These are phyloP conservation scores for Zalaria obscura DNA, from an alignment of 2,329 filamentous ascomycete species.

Conservation along the genomic window DNA sequence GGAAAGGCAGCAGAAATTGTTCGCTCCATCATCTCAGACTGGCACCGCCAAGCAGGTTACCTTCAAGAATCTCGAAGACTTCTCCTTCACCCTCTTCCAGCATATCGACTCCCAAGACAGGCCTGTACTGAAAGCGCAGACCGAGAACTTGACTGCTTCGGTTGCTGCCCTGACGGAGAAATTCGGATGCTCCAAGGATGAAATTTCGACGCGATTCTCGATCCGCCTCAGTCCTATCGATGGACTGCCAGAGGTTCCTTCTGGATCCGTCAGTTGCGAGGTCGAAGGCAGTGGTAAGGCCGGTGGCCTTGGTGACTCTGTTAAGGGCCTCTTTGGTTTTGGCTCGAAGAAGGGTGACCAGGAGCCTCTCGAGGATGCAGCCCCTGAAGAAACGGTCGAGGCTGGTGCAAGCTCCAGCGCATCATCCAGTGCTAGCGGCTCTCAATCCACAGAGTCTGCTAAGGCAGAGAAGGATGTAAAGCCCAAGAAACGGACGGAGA, in stretches of 20 bases:
- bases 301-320: conserved; percentile 75
- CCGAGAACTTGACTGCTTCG: conserved; percentile 74
- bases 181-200: conserved; percentile 60
- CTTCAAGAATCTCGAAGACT: conserved; percentile 70
- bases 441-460: conserved; percentile 23
- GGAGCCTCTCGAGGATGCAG: conserved; percentile 46
- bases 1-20: conserved; percentile 66
- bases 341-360: conserved; percentile 83
- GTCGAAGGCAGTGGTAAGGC: conserved; percentile 57
- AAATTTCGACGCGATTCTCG: conserved; percentile 67
- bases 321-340: conserved; percentile 93
- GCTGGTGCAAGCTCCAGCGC: conserved; percentile 20
- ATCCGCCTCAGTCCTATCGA: conserved; percentile 58
- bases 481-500: conserved; percentile 36
- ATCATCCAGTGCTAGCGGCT: conserved; percentile 32
- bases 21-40: conserved; percentile 60
- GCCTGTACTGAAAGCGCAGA: conserved; percentile 52
- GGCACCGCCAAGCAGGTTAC: conserved; percentile 73
- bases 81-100: conserved; percentile 69
- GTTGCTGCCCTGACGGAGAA: conserved; percentile 66
- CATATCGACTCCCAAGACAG: conserved; percentile 44
- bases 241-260: conserved; percentile 65
- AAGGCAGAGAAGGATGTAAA: conserved; percentile 13
- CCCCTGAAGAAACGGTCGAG: conserved; percentile 25
- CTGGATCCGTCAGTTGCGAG: conserved; percentile 74